Evolutionary conservation across 129 eudicot genomes (phyloP).

Genomic region (Saussurea involucrata): DNA sequence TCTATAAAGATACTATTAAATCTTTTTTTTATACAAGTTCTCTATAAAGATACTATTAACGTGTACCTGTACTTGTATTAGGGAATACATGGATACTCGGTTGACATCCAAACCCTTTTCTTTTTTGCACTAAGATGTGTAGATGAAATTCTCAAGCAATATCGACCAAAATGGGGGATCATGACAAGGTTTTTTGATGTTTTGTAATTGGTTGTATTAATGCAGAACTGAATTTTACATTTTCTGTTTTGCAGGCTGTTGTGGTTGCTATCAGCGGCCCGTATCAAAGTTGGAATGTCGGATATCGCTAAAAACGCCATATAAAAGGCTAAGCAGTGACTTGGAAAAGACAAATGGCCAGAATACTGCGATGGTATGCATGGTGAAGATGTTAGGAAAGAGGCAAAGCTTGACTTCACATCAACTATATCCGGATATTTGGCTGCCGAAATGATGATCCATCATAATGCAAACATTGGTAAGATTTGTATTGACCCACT

Average conservation of each 20-base stretch:
- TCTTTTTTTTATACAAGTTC: too few relatives aligned
- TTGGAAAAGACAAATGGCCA: conserved; percentile 16
- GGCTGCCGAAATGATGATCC: conserved; percentile 35
- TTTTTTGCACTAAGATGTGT: too few relatives aligned
- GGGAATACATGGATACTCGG: too few relatives aligned
- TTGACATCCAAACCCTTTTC: too few relatives aligned
- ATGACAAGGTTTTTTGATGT: conserved; percentile 33
- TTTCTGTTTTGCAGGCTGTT: conserved; percentile 29
- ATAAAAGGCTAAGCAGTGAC: conserved; percentile 26
- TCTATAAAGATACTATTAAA: too few relatives aligned
- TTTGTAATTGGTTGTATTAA: not conserved
- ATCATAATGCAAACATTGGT: conserved; percentile 28
- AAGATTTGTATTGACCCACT: conserved; percentile 12
- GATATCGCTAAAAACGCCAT: conserved; percentile 37
- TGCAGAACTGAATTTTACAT: not conserved
- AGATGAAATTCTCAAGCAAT: too few relatives aligned
- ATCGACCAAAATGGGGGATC: conserved; percentile 46
- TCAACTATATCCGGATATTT: conserved; percentile 42
- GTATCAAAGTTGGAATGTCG: conserved; percentile 46
- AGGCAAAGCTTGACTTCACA: conserved; percentile 36
- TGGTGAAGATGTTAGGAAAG: conserved; percentile 32
- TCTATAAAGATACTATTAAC: too few relatives aligned
- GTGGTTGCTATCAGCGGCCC: conserved; percentile 47
- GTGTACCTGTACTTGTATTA: too few relatives aligned
- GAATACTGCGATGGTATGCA: too few relatives aligned